A percentile compares a stretch with the other conserved stretches of the same genome.
Conservation (phyloP, 176 grass and related monocot genomes). For the Puya raimondii region DNA sequence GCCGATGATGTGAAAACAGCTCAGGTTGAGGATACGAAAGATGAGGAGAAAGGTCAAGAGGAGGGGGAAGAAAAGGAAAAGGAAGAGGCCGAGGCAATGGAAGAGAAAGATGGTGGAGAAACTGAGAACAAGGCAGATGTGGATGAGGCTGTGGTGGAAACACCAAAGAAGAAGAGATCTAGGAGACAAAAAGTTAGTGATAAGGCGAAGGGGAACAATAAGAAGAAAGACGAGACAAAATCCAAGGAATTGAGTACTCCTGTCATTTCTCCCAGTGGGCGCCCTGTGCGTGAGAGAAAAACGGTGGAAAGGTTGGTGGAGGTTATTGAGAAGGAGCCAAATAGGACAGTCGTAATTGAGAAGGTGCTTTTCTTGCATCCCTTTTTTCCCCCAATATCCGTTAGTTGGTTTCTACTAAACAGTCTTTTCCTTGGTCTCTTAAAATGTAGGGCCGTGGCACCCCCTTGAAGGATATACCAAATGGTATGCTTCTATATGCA, state of each 20-base stretch:
- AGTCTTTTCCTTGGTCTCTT: slow-evolving; percentile 20
- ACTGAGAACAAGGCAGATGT: slow-evolving; percentile 29
- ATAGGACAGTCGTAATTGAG: slow-evolving; percentile 62
- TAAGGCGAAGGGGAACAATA: slow-evolving; percentile 45
- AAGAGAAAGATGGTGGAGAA: slow-evolving; percentile 19
- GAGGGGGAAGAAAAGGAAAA: neutral
- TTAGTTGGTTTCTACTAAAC: slow-evolving; percentile 9
- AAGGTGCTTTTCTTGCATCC: slow-evolving; percentile 48
- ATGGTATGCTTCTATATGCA: slow-evolving; percentile 38
- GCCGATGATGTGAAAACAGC: slow-evolving; percentile 3
- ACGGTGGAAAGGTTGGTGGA: slow-evolving; percentile 95
- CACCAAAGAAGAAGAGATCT: slow-evolving; percentile 55
- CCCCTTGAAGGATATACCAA: slow-evolving; percentile 87
- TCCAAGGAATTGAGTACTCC: slow-evolving; percentile 41
- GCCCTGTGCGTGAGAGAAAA: slow-evolving; percentile 95
- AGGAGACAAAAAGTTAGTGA: slow-evolving; percentile 30
- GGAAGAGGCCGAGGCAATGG: slow-evolving; percentile 7
- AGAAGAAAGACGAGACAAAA: slow-evolving; percentile 36
- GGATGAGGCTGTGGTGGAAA: slow-evolving; percentile 33
- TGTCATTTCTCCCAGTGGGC: slow-evolving; percentile 47
- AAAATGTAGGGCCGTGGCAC: slow-evolving; percentile 73
- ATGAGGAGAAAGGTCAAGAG: slow-evolving; percentile 5
- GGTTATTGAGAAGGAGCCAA: slow-evolving; percentile 95
- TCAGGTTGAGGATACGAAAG: slow-evolving; percentile 22
- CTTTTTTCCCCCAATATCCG: neutral